phyloP scores from a whole-genome alignment of 2,329 filamentous ascomycete species.

The Alternaria metachromatica region DNA sequence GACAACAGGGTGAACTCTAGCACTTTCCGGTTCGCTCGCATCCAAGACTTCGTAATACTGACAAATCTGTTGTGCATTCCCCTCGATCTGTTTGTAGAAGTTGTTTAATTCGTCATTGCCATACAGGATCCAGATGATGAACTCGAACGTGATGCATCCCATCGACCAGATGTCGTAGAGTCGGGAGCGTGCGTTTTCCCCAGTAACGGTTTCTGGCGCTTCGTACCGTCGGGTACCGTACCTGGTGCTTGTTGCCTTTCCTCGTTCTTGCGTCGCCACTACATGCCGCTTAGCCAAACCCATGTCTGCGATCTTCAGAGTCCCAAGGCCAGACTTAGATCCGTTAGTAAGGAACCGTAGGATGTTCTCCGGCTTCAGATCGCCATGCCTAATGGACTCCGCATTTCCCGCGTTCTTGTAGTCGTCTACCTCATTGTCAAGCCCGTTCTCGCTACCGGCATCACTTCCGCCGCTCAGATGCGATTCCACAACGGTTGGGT shows the following conservation, averaged over 20 bases:
- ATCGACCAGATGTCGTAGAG: slow-evolving; percentile 34
- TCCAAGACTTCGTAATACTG: slow-evolving; percentile 8
- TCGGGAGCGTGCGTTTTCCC: slow-evolving; percentile 9
- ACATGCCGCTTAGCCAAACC: slow-evolving; percentile 19
- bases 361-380: slow-evolving; percentile 36
- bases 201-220: slow-evolving; percentile 14
- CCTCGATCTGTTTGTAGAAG: slow-evolving; percentile 6
- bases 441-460: background rate
- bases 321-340: background rate
- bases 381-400: slow-evolving; percentile 21
- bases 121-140: slow-evolving; percentile 31
- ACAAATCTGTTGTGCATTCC: background rate
- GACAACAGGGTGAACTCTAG: slow-evolving; percentile 4
- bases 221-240: slow-evolving; percentile 25
- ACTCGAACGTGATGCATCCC: slow-evolving; percentile 37
- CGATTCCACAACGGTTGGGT: background rate
- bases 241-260: background rate
- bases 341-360: slow-evolving; percentile 11
- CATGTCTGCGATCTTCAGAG: slow-evolving; percentile 26
- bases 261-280: background rate
- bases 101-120: slow-evolving; percentile 13
- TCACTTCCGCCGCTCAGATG: background rate
- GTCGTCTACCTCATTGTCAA: background rate
- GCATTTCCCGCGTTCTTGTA: background rate
- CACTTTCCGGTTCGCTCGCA: background rate